Base-by-base conservation (phyloP, 495 filamentous ascomycete genomes). In the Penicillium maclennaniae region DNA sequence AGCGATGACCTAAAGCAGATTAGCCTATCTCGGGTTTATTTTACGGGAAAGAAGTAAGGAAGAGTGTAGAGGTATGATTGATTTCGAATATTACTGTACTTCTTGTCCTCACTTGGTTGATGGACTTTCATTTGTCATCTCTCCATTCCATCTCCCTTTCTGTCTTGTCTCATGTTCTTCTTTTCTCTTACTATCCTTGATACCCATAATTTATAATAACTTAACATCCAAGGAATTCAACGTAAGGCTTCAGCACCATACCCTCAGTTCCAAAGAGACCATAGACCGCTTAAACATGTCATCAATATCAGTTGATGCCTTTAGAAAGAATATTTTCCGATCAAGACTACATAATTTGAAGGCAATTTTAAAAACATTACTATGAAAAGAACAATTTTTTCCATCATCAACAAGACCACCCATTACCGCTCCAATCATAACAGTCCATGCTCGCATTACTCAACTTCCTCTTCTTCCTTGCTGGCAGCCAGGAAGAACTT, bases 391-490 rank as follows among this genome's bases (percentile, higher is more conserved):
- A 26, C 19, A 44, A 44, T n/a, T 26, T 23, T n/a, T 7, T 6
- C 21, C n/a, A n/a, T n/a, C 23, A 19, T 44, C 42, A 16, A 3
- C 7, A 41, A 9, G 0, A 41, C 2, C n/a, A 41, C 20, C 36
- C 37, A 49, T 49, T 14, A 42, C 20, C 6, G 20, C 39, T 1
- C 20, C 6, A 10, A 4, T 14, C 14, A 28, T 40, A 16, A 0
- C 4, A 27, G 34, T 36, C 37, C 20, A 31, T 25, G 3, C 28
- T 19, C 44, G 12, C 28, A 47, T 62, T 46, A 75, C 48, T 75
- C 72, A 19, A 62, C 61, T 0, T 74, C 72, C 39, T 75, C 74
- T 45, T 77, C 74, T 37, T 77, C 74, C 58, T 73, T 75, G 53
- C 58, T 71, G 4, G 74, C 55, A 21, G 69, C 58, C 44, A 77